phyloP scores from a whole-genome alignment of 2,329 filamentous ascomycete species.

The Fusarium sp. region DNA sequence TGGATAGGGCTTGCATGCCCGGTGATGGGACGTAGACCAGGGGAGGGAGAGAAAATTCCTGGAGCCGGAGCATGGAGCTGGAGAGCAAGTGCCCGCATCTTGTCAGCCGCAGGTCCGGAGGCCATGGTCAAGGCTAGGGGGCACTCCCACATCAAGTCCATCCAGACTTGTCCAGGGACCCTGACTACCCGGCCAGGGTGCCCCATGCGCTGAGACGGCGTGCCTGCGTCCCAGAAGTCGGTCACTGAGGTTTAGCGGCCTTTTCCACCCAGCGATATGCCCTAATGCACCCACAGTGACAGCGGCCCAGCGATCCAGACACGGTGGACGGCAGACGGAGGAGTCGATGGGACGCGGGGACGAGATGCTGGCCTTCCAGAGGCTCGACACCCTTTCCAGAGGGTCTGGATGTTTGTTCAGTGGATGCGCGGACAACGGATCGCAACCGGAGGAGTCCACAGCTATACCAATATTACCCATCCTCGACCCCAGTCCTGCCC shows the following conservation, averaged over 20 bases:
- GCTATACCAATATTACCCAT: conserved; percentile 30
- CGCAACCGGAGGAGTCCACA: conserved; percentile 38
- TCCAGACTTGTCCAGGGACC: conserved; percentile 34
- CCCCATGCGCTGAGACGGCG: conserved; percentile 40
- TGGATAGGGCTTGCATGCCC: conserved; percentile 38
- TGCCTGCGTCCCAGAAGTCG: conserved; percentile 47
- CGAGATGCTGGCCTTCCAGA: conserved; percentile 35
- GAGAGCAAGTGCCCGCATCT: conserved; percentile 18
- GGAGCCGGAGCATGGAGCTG: conserved; percentile 42
- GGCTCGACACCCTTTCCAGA: conserved; percentile 15
- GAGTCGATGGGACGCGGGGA: conserved; percentile 39
- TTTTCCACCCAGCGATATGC: conserved; percentile 40
- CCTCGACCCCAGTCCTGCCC: conserved; percentile 28
- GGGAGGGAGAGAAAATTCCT: conserved; percentile 41
- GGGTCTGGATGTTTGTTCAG: conserved; percentile 23
- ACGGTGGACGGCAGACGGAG: conserved; percentile 35
- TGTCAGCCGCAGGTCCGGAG: conserved; percentile 29
- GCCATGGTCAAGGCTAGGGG: conserved; percentile 27
- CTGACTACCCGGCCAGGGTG: conserved; percentile 32
- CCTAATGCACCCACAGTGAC: conserved; percentile 48
- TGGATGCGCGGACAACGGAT: conserved; percentile 43
- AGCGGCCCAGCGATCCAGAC: conserved; percentile 46
- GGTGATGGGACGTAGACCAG: conserved; percentile 33
- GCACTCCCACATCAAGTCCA: conserved; percentile 12
- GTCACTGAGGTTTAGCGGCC: conserved; percentile 49